phyloP scores from a whole-genome alignment of 331 rosid genomes.

The Saraca asoca region DNA sequence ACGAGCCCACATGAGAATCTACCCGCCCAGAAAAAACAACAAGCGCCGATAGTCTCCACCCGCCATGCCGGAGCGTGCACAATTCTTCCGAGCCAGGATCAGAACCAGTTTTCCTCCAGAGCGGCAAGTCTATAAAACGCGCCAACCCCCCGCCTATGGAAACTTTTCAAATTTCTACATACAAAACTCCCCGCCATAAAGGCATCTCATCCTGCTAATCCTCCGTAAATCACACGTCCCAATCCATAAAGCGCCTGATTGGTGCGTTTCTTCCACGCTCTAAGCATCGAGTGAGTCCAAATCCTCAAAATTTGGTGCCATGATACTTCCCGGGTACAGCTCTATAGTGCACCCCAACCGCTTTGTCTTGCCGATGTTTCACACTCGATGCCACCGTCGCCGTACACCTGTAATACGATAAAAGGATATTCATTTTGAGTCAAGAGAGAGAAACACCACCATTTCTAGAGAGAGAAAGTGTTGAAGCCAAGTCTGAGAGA shows the following conservation, averaged over 20 bases:
- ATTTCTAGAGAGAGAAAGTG: slow-evolving; percentile 68
- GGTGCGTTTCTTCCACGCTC: slow-evolving; percentile 10
- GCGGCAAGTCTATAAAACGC: slow-evolving; percentile 23
- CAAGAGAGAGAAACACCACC: slow-evolving; percentile 38
- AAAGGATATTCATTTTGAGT: slow-evolving; percentile 28
- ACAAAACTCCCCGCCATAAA: slow-evolving; percentile 46
- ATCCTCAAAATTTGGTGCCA: slow-evolving; percentile 19
- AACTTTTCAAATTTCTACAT: slow-evolving; percentile 42
- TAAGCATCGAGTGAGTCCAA: slow-evolving; percentile 5
- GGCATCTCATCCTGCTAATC: background rate
- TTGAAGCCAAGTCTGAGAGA: slow-evolving; percentile 39
- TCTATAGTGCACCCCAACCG: slow-evolving; percentile 50
- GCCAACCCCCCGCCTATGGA: slow-evolving; percentile 23
- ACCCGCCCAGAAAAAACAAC: background rate
- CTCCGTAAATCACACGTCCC: slow-evolving; percentile 21
- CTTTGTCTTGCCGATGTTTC: slow-evolving; percentile 37
- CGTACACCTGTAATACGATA: slow-evolving; percentile 74
- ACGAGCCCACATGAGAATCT: background rate
- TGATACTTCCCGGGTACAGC: slow-evolving; percentile 48
- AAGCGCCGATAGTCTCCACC: slow-evolving; percentile 11
- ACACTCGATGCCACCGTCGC: slow-evolving; percentile 46
- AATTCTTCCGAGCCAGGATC: background rate
- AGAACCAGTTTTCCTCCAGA: background rate
- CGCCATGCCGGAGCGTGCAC: slow-evolving; percentile 40
- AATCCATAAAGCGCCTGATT: background rate